A percentile compares a stretch with the other conserved stretches of the same genome.
Evolutionary conservation across 2,329 filamentous ascomycete species (phyloP).

Genomic region (Nemania sp.): DNA sequence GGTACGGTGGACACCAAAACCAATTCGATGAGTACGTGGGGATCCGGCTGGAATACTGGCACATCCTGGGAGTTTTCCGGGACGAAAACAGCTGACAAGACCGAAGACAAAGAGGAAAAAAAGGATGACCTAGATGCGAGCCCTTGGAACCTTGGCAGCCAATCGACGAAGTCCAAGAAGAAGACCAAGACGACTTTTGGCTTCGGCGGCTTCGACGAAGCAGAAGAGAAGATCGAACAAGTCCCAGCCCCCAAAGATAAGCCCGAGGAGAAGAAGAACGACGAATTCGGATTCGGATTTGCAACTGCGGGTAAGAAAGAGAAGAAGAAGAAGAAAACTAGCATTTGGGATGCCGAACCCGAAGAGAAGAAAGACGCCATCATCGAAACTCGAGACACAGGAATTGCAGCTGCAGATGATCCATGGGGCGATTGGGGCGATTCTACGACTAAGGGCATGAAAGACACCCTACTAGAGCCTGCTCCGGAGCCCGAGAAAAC

Average conservation of each 20-base stretch:
- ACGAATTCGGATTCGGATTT: slow-evolving; percentile 35
- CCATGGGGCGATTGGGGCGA: slow-evolving; percentile 42
- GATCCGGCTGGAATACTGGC: slow-evolving; percentile 61
- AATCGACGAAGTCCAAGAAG: slow-evolving; percentile 53
- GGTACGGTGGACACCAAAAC: slow-evolving; percentile 43
- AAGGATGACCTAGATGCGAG: slow-evolving; percentile 49
- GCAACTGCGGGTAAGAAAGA: slow-evolving; percentile 28
- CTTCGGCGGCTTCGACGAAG: slow-evolving; percentile 52
- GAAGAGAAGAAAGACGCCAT: slow-evolving; percentile 39
- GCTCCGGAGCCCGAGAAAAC: slow-evolving; percentile 20
- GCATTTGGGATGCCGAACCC: slow-evolving; percentile 40
- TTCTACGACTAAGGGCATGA: slow-evolving; percentile 42
- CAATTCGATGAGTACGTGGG: slow-evolving; percentile 60
- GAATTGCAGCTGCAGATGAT: slow-evolving; percentile 35
- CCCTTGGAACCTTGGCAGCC: slow-evolving; percentile 52
- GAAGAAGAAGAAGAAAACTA: slow-evolving; percentile 48
- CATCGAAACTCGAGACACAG: slow-evolving; percentile 30
- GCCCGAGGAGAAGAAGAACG: slow-evolving; percentile 39
- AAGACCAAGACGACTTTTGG: slow-evolving; percentile 49
- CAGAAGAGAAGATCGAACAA: slow-evolving; percentile 41
- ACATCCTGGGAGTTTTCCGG: slow-evolving; percentile 48
- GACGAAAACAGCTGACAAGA: slow-evolving; percentile 35
- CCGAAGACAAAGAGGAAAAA: slow-evolving; percentile 47
- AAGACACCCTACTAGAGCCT: slow-evolving; percentile 36
- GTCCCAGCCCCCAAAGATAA: slow-evolving; percentile 28